These are phyloP conservation scores for Stagonosporopsis chrysanthemi DNA, from an alignment of 2,329 filamentous ascomycete species.

Conservation along the genomic window DNA sequence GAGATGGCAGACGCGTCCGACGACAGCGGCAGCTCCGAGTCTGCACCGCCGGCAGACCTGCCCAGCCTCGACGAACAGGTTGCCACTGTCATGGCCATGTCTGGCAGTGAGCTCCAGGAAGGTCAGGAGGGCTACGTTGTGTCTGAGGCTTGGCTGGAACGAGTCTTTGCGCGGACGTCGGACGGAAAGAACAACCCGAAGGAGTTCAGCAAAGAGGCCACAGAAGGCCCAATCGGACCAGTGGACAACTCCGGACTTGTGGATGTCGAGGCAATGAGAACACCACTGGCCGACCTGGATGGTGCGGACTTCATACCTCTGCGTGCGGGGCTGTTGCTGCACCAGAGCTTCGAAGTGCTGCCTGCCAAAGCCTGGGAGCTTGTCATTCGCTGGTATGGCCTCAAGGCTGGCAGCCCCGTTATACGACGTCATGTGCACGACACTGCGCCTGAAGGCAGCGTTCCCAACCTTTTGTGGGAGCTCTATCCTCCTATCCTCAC, in stretches of 20 bases:
- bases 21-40: slow-evolving; percentile 38
- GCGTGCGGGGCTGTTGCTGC: slow-evolving; percentile 68
- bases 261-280: slow-evolving; percentile 32
- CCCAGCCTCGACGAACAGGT: slow-evolving; percentile 71
- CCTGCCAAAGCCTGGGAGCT: slow-evolving; percentile 82
- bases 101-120: slow-evolving; percentile 66
- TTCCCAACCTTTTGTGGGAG: slow-evolving; percentile 79
- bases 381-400: slow-evolving; percentile 81
- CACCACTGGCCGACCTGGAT: slow-evolving; percentile 47
- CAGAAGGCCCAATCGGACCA: slow-evolving; percentile 73
- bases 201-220: slow-evolving; percentile 65
- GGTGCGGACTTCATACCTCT: slow-evolving; percentile 72
- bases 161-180: slow-evolving; percentile 45
- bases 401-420: slow-evolving; percentile 71
- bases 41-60: slow-evolving; percentile 21
- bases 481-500: slow-evolving; percentile 84
- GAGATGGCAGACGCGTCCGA: slow-evolving; percentile 53
- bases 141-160: slow-evolving; percentile 77
- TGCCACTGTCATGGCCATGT: slow-evolving; percentile 70
- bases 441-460: slow-evolving; percentile 65
- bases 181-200: slow-evolving; percentile 52
- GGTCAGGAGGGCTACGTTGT: slow-evolving; percentile 80
- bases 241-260: slow-evolving; percentile 85
- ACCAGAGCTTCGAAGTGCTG: slow-evolving; percentile 79
- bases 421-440: slow-evolving; percentile 82